Base-by-base conservation (phyloP, 2,329 filamentous ascomycete genomes). In the Cladorrhinum sp. region DNA sequence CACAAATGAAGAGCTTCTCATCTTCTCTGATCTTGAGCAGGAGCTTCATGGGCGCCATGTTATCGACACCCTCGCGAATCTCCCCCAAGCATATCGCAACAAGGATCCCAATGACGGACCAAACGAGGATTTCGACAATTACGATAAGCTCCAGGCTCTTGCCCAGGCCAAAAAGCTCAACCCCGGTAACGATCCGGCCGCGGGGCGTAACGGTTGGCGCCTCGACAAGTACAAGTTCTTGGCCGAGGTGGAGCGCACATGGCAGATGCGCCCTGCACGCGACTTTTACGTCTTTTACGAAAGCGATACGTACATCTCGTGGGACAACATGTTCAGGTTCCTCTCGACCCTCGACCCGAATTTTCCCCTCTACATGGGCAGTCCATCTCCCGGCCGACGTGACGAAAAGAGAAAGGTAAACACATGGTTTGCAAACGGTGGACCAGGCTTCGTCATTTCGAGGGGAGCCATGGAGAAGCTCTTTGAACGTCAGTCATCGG, bases 181-280 rank as follows among this genome's bases (percentile, higher is more conserved):
- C 16, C 58, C 61, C 51, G 69, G 68, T 57, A 70, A 63, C 58
- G 68, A 71, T 62, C 68, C 67, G 13, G 72, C 65, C 24, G 64
- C 57, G 70, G 74, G 60, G 24, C 72, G 73, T 62, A 73, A 70
- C 45, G 81, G 81, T 1, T 84, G 82, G 82, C 76, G 71, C 24
- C 74, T 84, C 50, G 82, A 85, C 70, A 81, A 81, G 67, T 85
- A 79, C 75, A 85, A 85, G 68, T 84, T 84, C 63, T 67, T 85
- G 27, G 80, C 82, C 45, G 81, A 83, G 77, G 72, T 85, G 3
- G 79, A 83, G 60, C 71, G 77, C 25, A 78, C 81, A 0, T 82
- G 80, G 71, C 70, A 74, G 25, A 69, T 72, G 57, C 79, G 78
- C 29, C 77, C 77, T 2, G 70, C 76, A n/a, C 77, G 78, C 50